Percentiles rank a stretch among this genome's conserved stretches.
phyloP scores from a whole-genome alignment of 106 monocot species.

The Narthecium ossifragum region DNA sequence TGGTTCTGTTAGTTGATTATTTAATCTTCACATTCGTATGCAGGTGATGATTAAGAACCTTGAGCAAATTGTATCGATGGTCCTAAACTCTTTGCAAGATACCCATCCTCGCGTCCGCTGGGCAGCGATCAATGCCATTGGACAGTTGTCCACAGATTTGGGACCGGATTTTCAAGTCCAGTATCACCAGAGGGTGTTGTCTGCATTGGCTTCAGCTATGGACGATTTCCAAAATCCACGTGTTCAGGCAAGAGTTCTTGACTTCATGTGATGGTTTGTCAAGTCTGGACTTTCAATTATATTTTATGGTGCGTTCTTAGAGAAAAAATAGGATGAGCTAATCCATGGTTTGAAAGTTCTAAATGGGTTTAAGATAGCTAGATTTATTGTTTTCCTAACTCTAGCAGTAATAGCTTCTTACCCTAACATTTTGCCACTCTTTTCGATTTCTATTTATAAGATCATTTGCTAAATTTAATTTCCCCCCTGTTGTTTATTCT shows the following conservation, averaged over 20 bases:
- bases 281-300: too few species aligned
- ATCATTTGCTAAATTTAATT: too few species aligned
- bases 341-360: too few species aligned
- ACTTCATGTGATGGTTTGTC: too few species aligned
- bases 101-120: conserved; percentile 87
- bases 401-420: too few species aligned
- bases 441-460: too few species aligned
- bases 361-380: too few species aligned
- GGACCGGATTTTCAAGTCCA: conserved; percentile 85
- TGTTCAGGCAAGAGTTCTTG: conserved; percentile 82
- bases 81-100: conserved; percentile 79
- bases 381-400: too few species aligned
- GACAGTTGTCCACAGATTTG: conserved; percentile 89
- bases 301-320: too few species aligned
- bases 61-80: conserved; percentile 88
- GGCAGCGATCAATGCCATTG: conserved; percentile 96
- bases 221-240: conserved; percentile 98
- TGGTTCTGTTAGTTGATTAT: not conserved
- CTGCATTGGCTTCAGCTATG: conserved; percentile 89
- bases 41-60: conserved; percentile 95
- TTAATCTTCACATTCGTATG: conserved; percentile 3
- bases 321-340: too few species aligned
- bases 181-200: conserved; percentile 76
- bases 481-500: too few species aligned
- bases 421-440: too few species aligned